Percentiles rank a stretch among this genome's conserved stretches.
Conservation (phyloP, 2,329 filamentous ascomycete species). For the Harringtonia lauricola region DNA sequence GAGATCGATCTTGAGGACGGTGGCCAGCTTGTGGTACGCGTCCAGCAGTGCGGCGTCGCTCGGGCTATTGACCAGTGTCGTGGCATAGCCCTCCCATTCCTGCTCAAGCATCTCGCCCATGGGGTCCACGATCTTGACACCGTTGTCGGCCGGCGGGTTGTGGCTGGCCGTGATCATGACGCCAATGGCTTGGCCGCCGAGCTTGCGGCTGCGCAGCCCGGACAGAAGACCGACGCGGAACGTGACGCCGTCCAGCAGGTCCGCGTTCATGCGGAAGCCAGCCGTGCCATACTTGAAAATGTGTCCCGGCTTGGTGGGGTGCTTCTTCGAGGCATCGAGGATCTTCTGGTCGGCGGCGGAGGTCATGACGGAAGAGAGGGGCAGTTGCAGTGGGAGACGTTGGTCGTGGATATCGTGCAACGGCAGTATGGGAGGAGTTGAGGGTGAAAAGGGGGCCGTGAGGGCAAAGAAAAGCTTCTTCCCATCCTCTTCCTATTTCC, state of each 20-base stretch:
- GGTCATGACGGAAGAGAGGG: slow-evolving; percentile 3
- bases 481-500: too few species aligned
- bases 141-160: slow-evolving; percentile 83
- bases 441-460: too few species aligned
- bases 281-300: slow-evolving; percentile 56
- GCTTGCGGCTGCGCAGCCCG: slow-evolving; percentile 77
- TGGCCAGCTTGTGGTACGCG: slow-evolving; percentile 64
- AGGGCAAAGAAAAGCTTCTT: too few species aligned
- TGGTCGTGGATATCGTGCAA: too few species aligned
- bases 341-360: slow-evolving; percentile 26
- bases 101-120: slow-evolving; percentile 97
- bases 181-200: slow-evolving; percentile 83
- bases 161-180: slow-evolving; percentile 95
- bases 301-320: slow-evolving; percentile 42
- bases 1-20: slow-evolving; percentile 65
- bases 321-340: slow-evolving; percentile 49
- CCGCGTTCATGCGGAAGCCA: slow-evolving; percentile 59
- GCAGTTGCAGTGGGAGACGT: too few species aligned
- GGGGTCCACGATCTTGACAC: slow-evolving; percentile 91
- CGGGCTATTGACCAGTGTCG: slow-evolving; percentile 74
- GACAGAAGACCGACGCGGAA: slow-evolving; percentile 88
- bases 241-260: slow-evolving; percentile 82
- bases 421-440: too few species aligned
- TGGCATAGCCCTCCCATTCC: slow-evolving; percentile 87
- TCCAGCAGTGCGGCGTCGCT: slow-evolving; percentile 64